phyloP scores from a whole-genome alignment of 768 basidiomycete genomes.

The Botryobasidium botryosum region DNA sequence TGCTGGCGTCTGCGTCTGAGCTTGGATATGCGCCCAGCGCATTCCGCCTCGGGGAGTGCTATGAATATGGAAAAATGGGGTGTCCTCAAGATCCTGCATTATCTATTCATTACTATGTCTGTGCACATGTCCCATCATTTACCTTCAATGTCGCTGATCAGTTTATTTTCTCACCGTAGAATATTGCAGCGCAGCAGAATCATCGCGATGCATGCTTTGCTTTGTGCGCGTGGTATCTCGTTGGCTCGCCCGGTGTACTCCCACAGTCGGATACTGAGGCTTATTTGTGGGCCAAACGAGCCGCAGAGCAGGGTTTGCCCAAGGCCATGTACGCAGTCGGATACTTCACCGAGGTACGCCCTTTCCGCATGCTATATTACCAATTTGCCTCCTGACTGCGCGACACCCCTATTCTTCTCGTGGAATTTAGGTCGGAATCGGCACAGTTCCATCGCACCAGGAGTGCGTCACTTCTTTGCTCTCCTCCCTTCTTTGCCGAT shows the following conservation, averaged over 20 bases:
- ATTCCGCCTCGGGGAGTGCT: conserved; percentile 90
- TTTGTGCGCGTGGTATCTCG: conserved; percentile 96
- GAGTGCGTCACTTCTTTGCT: conserved; percentile 34
- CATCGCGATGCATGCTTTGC: conserved; percentile 97
- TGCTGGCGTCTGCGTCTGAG: conserved; percentile 89
- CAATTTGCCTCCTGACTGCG: background rate
- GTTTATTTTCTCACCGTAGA: conserved; percentile 31
- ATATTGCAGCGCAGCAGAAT: conserved; percentile 94
- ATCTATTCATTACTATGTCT: conserved; percentile 95
- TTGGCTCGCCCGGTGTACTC: conserved; percentile 91
- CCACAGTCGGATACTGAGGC: conserved; percentile 99
- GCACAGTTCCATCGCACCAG: conserved; percentile 43
- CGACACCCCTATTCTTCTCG: background rate
- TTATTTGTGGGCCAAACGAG: conserved; percentile 91
- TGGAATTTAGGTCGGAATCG: conserved; percentile 52
- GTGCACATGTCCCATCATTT: conserved; percentile 20
- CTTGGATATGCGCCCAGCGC: conserved; percentile 94
- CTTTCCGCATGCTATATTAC: background rate
- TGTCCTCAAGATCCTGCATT: conserved; percentile 94
- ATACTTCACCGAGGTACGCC: conserved; percentile 73
- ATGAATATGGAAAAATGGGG: conserved; percentile 98
- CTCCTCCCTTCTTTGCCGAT: background rate
- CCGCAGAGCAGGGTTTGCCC: conserved; percentile 76
- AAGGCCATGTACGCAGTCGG: conserved; percentile 98
- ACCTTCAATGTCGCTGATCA: no score